Conservation (phyloP, 2,329 filamentous ascomycete species). For the Rhynchosporium secalis region DNA sequence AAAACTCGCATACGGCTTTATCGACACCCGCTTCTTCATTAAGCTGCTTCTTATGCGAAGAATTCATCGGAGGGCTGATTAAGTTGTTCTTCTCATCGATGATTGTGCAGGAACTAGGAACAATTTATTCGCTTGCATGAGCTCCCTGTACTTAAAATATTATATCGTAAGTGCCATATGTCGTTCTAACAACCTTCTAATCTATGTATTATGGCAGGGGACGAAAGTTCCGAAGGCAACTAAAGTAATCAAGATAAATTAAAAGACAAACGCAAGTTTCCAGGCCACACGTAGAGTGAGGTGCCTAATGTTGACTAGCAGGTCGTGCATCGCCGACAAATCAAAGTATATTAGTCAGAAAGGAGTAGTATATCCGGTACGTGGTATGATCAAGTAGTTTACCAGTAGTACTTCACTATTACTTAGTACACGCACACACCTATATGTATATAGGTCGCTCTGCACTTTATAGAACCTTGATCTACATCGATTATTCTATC, state of each 20-base stretch:
- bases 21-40: constrained; percentile 50
- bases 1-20: constrained; percentile 44
- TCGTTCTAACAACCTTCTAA: constrained; percentile 77
- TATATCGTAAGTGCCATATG: constrained; percentile 45
- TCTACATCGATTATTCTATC: too few species aligned
- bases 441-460: too few species aligned
- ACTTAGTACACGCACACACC: too few species aligned
- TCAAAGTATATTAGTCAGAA: constrained; percentile 63
- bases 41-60: constrained; percentile 39
- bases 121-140: constrained; percentile 40
- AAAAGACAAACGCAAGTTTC: constrained; percentile 82
- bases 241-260: constrained; percentile 70
- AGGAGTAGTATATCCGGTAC: too few species aligned
- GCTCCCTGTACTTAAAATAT: constrained; percentile 47
- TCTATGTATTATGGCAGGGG: constrained; percentile 78
- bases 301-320: constrained; percentile 60
- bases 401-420: too few species aligned
- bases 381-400: too few species aligned
- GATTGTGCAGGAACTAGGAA: constrained; percentile 38
- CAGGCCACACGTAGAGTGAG: constrained; percentile 70
- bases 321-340: constrained; percentile 88
- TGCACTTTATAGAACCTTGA: too few species aligned
- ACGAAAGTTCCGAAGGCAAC: constrained; percentile 69
- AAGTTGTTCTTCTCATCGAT: constrained; percentile 25
- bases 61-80: constrained; percentile 10